Conservation (phyloP, 2,329 filamentous ascomycete genomes). For the Alternaria metachromatica region DNA sequence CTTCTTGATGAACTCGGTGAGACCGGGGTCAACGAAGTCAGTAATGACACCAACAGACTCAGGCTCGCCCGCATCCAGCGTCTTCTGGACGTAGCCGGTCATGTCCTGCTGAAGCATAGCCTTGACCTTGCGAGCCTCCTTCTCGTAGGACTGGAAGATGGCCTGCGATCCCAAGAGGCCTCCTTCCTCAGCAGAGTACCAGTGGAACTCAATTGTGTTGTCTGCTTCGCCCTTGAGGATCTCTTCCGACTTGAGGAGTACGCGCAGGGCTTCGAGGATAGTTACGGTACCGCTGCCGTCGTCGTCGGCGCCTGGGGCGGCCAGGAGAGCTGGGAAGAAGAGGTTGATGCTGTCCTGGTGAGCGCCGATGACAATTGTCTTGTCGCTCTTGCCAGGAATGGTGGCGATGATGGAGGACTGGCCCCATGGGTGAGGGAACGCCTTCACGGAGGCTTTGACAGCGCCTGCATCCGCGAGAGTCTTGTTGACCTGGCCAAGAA, state of each 20-base stretch:
- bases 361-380: conserved; percentile 86
- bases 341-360: conserved; percentile 87
- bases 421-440: conserved; percentile 84
- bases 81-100: conserved; percentile 81
- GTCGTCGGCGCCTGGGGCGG: conserved; percentile 92
- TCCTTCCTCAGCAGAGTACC: conserved; percentile 91
- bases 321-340: conserved; percentile 81
- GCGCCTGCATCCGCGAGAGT: conserved; percentile 76
- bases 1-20: conserved; percentile 90
- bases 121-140: conserved; percentile 76
- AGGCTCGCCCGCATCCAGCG: conserved; percentile 78
- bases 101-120: conserved; percentile 99
- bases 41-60: conserved; percentile 93
- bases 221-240: conserved; percentile 73
- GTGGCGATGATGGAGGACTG: conserved; percentile 91
- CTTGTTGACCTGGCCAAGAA: conserved; percentile 74
- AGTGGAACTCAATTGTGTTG: conserved; percentile 96
- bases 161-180: conserved; percentile 87
- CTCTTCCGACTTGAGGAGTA: conserved; percentile 75
- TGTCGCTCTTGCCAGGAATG: conserved; percentile 83
- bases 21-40: conserved; percentile 81
- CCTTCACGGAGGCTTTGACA: conserved; percentile 70
- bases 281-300: conserved; percentile 93
- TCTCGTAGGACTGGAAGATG: conserved; percentile 83
- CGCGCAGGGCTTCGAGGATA: conserved; percentile 87